Evolutionary conservation across 2,329 filamentous ascomycete genomes (phyloP).

Genomic region (Scedosporium apiospermum): DNA sequence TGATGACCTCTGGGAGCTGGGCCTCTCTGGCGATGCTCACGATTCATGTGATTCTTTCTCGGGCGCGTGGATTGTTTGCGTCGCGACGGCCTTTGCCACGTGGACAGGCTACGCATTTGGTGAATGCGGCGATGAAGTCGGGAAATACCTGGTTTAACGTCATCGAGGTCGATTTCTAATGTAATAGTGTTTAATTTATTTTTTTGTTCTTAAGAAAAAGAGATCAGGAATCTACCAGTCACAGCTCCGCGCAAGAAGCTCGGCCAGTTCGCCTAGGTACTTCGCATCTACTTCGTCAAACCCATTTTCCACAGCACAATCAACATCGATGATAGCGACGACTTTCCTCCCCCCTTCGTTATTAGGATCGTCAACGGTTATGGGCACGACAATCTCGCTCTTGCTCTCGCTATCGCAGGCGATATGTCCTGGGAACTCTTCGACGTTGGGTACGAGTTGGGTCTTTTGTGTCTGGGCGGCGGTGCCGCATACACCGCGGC

Average conservation of each 20-base stretch:
- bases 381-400: constrained; percentile 76
- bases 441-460: constrained; percentile 61
- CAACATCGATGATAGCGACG: constrained; percentile 71
- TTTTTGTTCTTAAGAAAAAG: background rate
- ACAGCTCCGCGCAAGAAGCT: constrained; percentile 48
- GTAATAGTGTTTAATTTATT: background rate
- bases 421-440: constrained; percentile 69
- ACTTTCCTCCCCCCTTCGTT: constrained; percentile 31
- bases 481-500: constrained; percentile 65
- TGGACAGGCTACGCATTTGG: background rate
- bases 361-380: constrained; percentile 32
- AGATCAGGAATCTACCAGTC: constrained; percentile 43
- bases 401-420: constrained; percentile 67
- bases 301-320: constrained; percentile 57
- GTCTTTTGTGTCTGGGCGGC: constrained; percentile 53
- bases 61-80: background rate
- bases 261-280: constrained; percentile 58
- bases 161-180: constrained; percentile 2
- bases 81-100: background rate
- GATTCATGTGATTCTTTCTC: background rate
- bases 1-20: background rate
- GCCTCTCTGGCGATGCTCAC: background rate
- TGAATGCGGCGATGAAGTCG: constrained; percentile 5
- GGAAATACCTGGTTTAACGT: constrained; percentile 1
- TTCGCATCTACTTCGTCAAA: constrained; percentile 60